phyloP scores from a whole-genome alignment of 768 basidiomycete genomes.

The Auricularia heimuer region DNA sequence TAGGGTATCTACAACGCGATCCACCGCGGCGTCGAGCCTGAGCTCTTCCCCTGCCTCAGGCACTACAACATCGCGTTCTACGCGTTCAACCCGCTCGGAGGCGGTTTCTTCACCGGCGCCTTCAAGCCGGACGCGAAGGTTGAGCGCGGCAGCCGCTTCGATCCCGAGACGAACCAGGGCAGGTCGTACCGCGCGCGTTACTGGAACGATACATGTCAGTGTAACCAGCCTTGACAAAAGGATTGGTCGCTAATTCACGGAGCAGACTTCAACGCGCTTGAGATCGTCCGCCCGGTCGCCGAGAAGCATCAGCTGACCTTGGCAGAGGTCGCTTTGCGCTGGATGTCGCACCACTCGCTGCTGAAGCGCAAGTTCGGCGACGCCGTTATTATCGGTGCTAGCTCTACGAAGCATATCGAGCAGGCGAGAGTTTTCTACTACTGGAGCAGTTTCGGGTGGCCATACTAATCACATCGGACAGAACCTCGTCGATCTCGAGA shows the following conservation, averaged over 20 bases:
- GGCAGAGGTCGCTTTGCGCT: constrained; percentile 33
- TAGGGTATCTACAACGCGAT: constrained; percentile 35
- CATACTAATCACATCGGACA: constrained; percentile 7
- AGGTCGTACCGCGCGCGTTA: constrained; percentile 34
- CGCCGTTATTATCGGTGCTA: constrained; percentile 54
- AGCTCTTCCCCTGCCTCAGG: constrained; percentile 34
- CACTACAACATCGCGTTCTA: constrained; percentile 30
- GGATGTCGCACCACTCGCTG: constrained; percentile 40
- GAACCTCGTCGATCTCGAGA: constrained; percentile 45
- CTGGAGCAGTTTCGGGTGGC: too few species aligned
- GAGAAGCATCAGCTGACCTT: constrained; percentile 26
- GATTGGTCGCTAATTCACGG: background rate
- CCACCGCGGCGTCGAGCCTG: constrained; percentile 29
- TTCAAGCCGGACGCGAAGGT: constrained; percentile 26
- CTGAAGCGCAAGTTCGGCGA: constrained; percentile 38
- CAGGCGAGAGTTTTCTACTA: constrained; percentile 20
- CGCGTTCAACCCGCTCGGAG: constrained; percentile 30
- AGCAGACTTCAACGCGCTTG: constrained; percentile 39
- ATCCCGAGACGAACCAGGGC: constrained; percentile 36
- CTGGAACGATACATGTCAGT: constrained; percentile 18
- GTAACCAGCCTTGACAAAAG: background rate
- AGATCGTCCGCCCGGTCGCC: constrained; percentile 32
- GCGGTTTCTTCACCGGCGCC: constrained; percentile 33
- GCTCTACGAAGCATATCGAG: constrained; percentile 46
- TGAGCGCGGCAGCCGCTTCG: constrained; percentile 50